These are phyloP conservation scores for Solidago caesia DNA, from an alignment of 129 eudicot species.

Conservation along the genomic window DNA sequence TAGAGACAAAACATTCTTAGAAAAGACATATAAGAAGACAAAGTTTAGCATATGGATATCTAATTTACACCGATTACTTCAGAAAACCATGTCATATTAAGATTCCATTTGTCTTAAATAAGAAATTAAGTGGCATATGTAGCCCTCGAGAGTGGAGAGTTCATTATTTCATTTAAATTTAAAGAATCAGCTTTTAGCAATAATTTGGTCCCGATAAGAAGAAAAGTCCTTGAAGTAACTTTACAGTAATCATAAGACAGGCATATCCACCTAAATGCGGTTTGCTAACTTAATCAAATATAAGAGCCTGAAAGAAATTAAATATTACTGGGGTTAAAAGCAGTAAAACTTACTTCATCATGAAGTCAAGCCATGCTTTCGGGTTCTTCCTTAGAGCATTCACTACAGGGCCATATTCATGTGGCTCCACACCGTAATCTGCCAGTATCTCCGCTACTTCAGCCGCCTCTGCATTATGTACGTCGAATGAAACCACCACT, in stretches of 20 bases:
- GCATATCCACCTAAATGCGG: conserved; percentile 5
- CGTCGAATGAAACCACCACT: conserved; percentile 5
- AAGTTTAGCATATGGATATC: conserved; percentile 20
- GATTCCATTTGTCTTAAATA: conserved; percentile 18
- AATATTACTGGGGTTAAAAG: background rate
- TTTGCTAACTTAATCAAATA: background rate
- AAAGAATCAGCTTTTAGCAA: background rate
- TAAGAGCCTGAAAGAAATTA: background rate
- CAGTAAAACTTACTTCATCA: conserved; percentile 84
- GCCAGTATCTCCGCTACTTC: conserved; percentile 89
- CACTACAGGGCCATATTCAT: conserved; percentile 89
- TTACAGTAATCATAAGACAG: background rate
- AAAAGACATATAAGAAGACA: conserved; percentile 28
- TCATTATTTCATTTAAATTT: no score
- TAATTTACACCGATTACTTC: conserved; percentile 14
- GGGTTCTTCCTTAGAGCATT: conserved; percentile 88
- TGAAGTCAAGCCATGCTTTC: conserved; percentile 96
- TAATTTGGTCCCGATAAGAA: background rate
- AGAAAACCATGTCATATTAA: background rate
- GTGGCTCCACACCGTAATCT: conserved; percentile 81
- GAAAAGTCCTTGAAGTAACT: background rate
- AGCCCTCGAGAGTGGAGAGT: no score
- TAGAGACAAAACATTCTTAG: conserved; percentile 15
- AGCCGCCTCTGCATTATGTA: conserved; percentile 76
- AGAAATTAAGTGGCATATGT: background rate